Percentiles rank a stretch among this genome's conserved stretches.
These are phyloP conservation scores for Taphrina deformans DNA, from an alignment of 1,139 yeast genomes.

Conservation along the genomic window DNA sequence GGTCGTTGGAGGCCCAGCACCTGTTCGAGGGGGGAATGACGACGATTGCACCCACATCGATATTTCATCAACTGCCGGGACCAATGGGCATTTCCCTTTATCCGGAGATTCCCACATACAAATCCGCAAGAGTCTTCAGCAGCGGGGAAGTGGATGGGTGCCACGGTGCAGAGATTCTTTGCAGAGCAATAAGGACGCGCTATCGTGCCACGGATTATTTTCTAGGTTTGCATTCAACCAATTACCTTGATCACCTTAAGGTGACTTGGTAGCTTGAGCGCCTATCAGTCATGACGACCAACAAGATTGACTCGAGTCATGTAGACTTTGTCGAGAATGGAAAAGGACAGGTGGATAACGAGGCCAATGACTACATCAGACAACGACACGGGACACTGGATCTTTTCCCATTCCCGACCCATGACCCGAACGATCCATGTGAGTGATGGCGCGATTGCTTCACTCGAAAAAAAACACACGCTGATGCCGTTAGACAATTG, in stretches of 20 bases:
- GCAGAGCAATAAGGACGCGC: no score
- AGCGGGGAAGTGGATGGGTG: background rate
- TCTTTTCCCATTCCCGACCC: conserved; percentile 39
- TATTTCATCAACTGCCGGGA: background rate
- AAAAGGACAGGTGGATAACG: background rate
- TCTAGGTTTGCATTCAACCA: no score
- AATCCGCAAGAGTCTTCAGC: background rate
- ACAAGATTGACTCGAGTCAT: background rate
- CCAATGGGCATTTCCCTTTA: background rate
- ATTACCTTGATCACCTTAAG: no score
- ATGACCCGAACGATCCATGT: conserved; percentile 38
- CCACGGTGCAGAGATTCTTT: background rate
- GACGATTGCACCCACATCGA: background rate
- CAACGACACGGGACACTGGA: conserved; percentile 40
- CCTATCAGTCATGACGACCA: background rate
- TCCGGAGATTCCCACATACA: background rate
- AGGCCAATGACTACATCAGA: conserved; percentile 32
- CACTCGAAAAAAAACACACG: no score
- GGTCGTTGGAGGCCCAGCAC: no score
- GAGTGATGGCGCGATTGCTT: no score
- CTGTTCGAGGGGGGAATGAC: background rate
- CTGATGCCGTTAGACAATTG: conserved; percentile 35
- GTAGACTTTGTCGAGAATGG: background rate
- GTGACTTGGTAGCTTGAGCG: no score
- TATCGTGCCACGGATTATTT: no score